phyloP scores from a whole-genome alignment of 176 grass and related monocot genomes.

The Stipa capillata region DNA sequence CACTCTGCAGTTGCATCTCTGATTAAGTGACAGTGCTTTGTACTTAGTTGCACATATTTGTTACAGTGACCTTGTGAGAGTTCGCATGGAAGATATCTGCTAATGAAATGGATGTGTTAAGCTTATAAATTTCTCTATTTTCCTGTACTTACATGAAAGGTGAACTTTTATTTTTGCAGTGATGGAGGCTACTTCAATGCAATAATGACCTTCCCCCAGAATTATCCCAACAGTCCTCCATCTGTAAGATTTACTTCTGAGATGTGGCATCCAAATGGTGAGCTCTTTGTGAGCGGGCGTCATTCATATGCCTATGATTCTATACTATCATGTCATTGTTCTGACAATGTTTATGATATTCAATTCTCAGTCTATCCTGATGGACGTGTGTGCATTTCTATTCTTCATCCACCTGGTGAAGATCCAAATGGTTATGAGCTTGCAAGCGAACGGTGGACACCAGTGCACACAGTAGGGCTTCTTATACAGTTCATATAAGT shows the following conservation, averaged over 20 bases:
- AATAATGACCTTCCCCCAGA: conserved; percentile 75
- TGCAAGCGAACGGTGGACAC: conserved; percentile 88
- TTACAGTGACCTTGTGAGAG: background rate
- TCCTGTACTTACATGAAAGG: background rate
- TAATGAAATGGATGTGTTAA: background rate
- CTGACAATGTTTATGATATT: conserved; percentile 5
- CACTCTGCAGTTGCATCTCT: background rate
- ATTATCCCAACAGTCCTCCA: conserved; percentile 93
- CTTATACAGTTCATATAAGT: background rate
- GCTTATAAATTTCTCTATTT: background rate
- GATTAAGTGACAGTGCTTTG: background rate
- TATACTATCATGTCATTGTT: background rate
- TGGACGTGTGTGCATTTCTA: conserved; percentile 90
- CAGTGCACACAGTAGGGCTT: conserved; percentile 72
- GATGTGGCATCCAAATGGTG: conserved; percentile 99
- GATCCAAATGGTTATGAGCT: conserved; percentile 95
- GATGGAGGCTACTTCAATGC: conserved; percentile 93
- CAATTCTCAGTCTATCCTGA: conserved; percentile 68
- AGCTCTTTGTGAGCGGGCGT: background rate
- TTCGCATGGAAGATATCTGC: background rate
- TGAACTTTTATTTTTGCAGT: conserved; percentile 31
- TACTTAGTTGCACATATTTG: background rate
- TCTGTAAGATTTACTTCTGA: conserved; percentile 91
- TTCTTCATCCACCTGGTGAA: conserved; percentile 91
- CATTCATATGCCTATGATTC: background rate